These are phyloP conservation scores for Nematodospora anomalae DNA, from an alignment of 1,139 yeast species.

Conservation along the genomic window DNA sequence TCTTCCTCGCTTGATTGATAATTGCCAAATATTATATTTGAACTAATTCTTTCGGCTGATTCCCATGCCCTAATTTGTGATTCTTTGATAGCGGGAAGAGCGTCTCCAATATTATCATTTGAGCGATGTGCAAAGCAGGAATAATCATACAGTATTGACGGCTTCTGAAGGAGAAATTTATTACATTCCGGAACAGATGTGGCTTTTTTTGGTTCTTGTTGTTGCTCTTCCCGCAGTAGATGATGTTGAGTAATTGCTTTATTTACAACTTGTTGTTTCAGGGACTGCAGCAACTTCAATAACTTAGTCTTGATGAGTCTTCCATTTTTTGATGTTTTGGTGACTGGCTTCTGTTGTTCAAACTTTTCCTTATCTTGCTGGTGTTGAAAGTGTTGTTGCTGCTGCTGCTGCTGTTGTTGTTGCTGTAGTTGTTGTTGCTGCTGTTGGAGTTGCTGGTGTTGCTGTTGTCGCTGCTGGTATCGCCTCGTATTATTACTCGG, in stretches of 20 bases:
- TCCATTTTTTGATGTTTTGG: constrained; percentile 21
- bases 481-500: constrained; percentile 34
- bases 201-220: no score
- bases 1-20: constrained; percentile 28
- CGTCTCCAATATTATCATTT: not conserved
- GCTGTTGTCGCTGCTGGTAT: constrained; percentile 23
- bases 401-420: constrained; percentile 13
- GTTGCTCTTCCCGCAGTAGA: not conserved
- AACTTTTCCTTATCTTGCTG: constrained; percentile 1
- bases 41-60: constrained; percentile 42
- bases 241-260: constrained; percentile 3
- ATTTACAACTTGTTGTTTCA: constrained; percentile 15
- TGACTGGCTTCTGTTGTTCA: constrained; percentile 1
- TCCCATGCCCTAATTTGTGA: constrained; percentile 51
- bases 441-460: constrained; percentile 17
- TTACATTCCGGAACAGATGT: not conserved
- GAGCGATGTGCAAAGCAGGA: constrained; percentile 10
- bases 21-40: constrained; percentile 37
- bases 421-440: constrained; percentile 15
- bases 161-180: constrained; percentile 12
- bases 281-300: constrained; percentile 32
- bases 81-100: constrained; percentile 29
- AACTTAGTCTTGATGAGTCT: constrained; percentile 30
- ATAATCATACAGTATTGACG: constrained; percentile 20
- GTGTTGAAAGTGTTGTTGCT: constrained; percentile 3